Conservation (phyloP, 495 filamentous ascomycete genomes). For the Neurospora sp. region DNA sequence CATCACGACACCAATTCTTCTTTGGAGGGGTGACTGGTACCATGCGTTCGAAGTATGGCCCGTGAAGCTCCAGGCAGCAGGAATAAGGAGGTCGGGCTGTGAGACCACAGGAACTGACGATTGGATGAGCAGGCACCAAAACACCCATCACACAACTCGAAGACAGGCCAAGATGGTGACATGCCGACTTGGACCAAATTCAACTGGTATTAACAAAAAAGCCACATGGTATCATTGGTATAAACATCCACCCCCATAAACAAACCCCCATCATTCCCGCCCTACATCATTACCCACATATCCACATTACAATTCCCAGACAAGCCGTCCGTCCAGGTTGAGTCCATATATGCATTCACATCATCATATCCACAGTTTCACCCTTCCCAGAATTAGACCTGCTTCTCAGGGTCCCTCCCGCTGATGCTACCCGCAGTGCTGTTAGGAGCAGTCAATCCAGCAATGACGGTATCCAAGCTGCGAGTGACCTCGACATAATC, state of each 20-base stretch:
- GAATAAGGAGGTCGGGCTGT: background rate
- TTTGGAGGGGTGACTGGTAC: background rate
- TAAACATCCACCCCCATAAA: background rate
- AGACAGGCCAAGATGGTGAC: background rate
- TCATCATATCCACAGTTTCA: background rate
- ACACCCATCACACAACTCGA: no score
- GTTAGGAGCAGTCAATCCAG: conserved; percentile 7
- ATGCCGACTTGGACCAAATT: background rate
- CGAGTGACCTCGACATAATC: conserved; percentile 93
- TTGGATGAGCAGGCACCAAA: background rate
- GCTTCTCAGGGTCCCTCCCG: conserved; percentile 13
- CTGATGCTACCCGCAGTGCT: conserved; percentile 17
- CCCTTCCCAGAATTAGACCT: background rate
- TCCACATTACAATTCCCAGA: background rate
- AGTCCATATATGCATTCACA: background rate
- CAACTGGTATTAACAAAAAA: background rate
- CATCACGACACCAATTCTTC: background rate
- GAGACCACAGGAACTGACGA: background rate
- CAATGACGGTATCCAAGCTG: conserved; percentile 47
- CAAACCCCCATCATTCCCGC: background rate
- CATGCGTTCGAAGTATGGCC: background rate
- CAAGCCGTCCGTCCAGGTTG: background rate
- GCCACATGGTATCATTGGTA: background rate
- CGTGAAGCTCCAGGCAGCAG: background rate
- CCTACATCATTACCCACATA: background rate